Evolutionary conservation across 352 stramenopile genomes (phyloP), one percentile per base, ranked within the genome.

Genomic region (Globisporangium emineosum): DNA sequence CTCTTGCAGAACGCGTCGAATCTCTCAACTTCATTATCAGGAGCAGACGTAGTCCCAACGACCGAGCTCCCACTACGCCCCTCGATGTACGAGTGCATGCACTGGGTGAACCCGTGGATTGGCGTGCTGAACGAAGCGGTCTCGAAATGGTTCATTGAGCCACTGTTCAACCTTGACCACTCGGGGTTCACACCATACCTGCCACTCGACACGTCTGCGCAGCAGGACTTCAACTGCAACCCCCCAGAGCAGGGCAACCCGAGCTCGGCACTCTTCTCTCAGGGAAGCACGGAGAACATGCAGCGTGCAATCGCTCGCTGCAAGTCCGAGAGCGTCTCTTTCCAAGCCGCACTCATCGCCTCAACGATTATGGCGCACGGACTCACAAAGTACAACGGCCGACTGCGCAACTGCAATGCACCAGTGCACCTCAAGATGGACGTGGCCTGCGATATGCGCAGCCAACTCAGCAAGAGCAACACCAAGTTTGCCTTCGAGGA

Each of bases 91-190:
- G 76, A 87, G 61, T 75, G 67, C 45, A 84, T 81, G 45, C 77
- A 87, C 70, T 83, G 72, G 45, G 76, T 81, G 15, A 86, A 81
- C 56, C 65, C 74, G 25, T 78, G 66, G 72, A 69, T 83, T 57
- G 75, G 78, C 40, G 65, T 87, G 0, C 32, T 87, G 29, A 70
- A 81, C 49, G 79, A 86, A 68, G 79, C 74, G 13, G 69, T 89
- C 15, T 80, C 79, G 51, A 89, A 87, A 68, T 89, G 77, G 66
- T 70, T 89, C 23, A 72, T 89, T 40, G 73, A 85, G 66, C 79
- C 79, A 10, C 57, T 87, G 4, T 74, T 85, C 68, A 80, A 84
- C 52, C 84, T 87, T 42, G 79, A 87, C 59, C 82, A 79, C 50
- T 69, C 70, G 3, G 78, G 70, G 0, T 89, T 87, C 30, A 54